A percentile compares a stretch with the other conserved stretches of the same genome.
Evolutionary conservation across 306 rosid species (phyloP).

Genomic region (Acacia melanoxylon): DNA sequence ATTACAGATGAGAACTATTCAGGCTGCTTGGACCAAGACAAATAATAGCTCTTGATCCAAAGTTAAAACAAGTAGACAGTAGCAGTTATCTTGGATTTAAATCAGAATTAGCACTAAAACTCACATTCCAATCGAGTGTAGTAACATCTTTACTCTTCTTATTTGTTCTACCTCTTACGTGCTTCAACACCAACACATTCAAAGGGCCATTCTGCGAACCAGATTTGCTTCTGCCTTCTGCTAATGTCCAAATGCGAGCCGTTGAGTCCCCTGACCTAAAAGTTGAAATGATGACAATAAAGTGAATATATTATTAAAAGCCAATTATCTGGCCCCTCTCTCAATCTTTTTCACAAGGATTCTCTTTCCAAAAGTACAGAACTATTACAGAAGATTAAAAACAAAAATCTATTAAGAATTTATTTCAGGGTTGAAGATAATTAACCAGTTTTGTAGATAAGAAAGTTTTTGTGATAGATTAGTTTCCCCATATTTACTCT

Average conservation of each 20-base stretch:
- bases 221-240: constrained; percentile 65
- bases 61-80: constrained; percentile 10
- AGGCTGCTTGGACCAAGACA: not conserved
- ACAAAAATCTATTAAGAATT: not conserved
- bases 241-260: constrained; percentile 90
- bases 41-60: constrained; percentile 9
- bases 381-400: not conserved
- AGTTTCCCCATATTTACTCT: not conserved
- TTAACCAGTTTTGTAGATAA: not conserved
- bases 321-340: not conserved
- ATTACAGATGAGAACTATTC: not conserved
- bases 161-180: constrained; percentile 72
- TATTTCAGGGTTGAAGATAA: constrained; percentile 2
- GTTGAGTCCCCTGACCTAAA: constrained; percentile 93
- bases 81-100: constrained; percentile 23
- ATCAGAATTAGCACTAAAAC: constrained; percentile 38
- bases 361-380: not conserved
- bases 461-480: not conserved
- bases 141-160: constrained; percentile 93
- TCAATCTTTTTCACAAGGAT: not conserved
- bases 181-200: constrained; percentile 80
- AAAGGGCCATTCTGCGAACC: constrained; percentile 50
- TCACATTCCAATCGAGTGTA: constrained; percentile 96
- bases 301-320: constrained; percentile 15
- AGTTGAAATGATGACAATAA: constrained; percentile 8